A percentile compares a stretch with the other conserved stretches of the same genome.
phyloP scores from a whole-genome alignment of 106 monocot species.

The Acorus gramineus region DNA sequence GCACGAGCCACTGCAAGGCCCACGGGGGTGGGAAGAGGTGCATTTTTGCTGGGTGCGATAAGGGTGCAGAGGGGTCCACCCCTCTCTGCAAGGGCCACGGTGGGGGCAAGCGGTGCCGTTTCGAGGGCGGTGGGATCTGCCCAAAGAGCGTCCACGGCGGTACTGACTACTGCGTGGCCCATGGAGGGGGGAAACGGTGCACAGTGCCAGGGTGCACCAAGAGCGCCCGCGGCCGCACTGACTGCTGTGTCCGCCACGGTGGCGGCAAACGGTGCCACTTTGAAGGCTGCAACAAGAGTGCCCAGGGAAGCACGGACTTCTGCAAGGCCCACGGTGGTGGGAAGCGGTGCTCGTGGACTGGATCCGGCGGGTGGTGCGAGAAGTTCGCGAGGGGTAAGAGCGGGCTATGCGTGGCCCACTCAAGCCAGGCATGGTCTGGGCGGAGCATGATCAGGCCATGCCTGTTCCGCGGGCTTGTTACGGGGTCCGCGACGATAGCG shows the following conservation, averaged over 20 bases:
- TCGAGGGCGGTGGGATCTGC: slow-evolving; percentile 71
- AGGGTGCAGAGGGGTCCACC: slow-evolving; percentile 91
- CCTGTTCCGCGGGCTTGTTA: slow-evolving; percentile 52
- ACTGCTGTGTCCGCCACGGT: slow-evolving; percentile 84
- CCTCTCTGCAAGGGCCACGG: slow-evolving; percentile 86
- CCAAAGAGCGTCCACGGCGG: slow-evolving; percentile 97
- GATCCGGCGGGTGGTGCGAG: slow-evolving; percentile 38
- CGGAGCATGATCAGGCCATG: slow-evolving; percentile 30
- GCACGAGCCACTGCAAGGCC: slow-evolving; percentile 85
- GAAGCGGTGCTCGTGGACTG: slow-evolving; percentile 51
- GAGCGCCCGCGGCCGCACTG: slow-evolving; percentile 86
- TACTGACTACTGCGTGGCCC: slow-evolving; percentile 86
- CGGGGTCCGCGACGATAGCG: slow-evolving; percentile 25
- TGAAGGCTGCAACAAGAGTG: slow-evolving; percentile 72
- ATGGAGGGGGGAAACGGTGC: slow-evolving; percentile 92
- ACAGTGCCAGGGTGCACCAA: slow-evolving; percentile 54
- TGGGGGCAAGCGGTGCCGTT: slow-evolving; percentile 75
- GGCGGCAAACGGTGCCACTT: slow-evolving; percentile 83
- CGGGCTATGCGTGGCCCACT: slow-evolving; percentile 77
- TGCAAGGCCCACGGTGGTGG: slow-evolving; percentile 99
- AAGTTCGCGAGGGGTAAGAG: slow-evolving; percentile 94
- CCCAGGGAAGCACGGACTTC: slow-evolving; percentile 93
- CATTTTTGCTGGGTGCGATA: slow-evolving; percentile 81
- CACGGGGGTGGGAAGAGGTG: slow-evolving; percentile 93
- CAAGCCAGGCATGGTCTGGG: slow-evolving; percentile 10